Percentiles rank a stretch among this genome's conserved stretches.
These are phyloP conservation scores for Dissophora globulifera DNA, from an alignment of 192 early-diverging fungal genomes.

Conservation along the genomic window DNA sequence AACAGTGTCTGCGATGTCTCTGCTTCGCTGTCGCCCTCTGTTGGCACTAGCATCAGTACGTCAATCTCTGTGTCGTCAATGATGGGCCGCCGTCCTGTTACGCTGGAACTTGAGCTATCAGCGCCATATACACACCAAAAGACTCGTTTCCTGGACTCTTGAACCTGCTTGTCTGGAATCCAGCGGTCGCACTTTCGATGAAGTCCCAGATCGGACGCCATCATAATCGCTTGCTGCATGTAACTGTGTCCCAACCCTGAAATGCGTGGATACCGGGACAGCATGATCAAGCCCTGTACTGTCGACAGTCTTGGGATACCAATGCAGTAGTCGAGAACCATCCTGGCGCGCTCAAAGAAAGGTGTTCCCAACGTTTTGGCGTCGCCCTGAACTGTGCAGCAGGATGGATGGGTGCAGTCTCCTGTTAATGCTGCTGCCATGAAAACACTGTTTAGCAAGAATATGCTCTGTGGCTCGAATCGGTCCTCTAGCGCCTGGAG, in stretches of 20 bases:
- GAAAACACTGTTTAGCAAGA: slow-evolving; percentile 46
- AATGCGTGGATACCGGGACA: slow-evolving; percentile 45
- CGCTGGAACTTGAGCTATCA: slow-evolving; percentile 33
- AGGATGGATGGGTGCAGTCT: slow-evolving; percentile 36
- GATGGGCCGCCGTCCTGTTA: slow-evolving; percentile 41
- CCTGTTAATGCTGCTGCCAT: slow-evolving; percentile 44
- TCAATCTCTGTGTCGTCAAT: slow-evolving; percentile 50
- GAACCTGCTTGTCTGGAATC: slow-evolving; percentile 47
- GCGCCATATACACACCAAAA: slow-evolving; percentile 51
- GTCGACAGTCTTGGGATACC: slow-evolving; percentile 47
- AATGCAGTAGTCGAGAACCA: slow-evolving; percentile 48
- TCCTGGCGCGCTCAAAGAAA: slow-evolving; percentile 46
- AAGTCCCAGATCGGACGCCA: slow-evolving; percentile 40
- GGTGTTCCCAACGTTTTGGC: slow-evolving; percentile 41
- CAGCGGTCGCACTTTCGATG: slow-evolving; percentile 50
- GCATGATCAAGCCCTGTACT: slow-evolving; percentile 46
- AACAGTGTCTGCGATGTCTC: slow-evolving; percentile 23
- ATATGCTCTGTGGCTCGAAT: slow-evolving; percentile 50
- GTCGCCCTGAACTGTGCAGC: slow-evolving; percentile 24
- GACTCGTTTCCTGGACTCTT: slow-evolving; percentile 35
- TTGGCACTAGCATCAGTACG: slow-evolving; percentile 11
- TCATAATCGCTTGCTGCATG: slow-evolving; percentile 38
- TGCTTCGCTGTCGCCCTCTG: slow-evolving; percentile 18
- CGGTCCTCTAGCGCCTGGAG: slow-evolving; percentile 45
- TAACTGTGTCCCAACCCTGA: slow-evolving; percentile 43